Evolutionary conservation across 2,329 filamentous ascomycete species (phyloP).

Genomic region (Xylariaceae sp.): DNA sequence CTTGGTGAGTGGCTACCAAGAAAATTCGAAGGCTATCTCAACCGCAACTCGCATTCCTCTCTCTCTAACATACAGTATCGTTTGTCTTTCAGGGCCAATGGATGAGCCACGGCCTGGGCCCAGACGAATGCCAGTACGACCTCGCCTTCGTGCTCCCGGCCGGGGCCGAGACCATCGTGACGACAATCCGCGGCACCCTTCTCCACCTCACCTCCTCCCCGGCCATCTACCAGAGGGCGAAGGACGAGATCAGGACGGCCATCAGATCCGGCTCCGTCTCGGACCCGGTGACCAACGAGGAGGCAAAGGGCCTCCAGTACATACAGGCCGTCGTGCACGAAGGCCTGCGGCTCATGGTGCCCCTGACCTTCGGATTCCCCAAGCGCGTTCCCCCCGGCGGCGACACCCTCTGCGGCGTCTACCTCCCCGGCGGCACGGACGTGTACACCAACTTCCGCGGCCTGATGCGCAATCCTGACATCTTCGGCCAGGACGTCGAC

Average conservation of each 20-base stretch:
- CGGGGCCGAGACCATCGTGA: slow-evolving; percentile 14
- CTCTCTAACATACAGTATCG: too few relatives aligned
- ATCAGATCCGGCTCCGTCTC: slow-evolving; percentile 14
- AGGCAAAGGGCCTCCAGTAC: slow-evolving; percentile 12
- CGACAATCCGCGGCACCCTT: slow-evolving; percentile 14
- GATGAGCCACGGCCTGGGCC: slow-evolving; percentile 5
- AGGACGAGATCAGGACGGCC: slow-evolving; percentile 13
- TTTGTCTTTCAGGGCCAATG: slow-evolving; percentile 4
- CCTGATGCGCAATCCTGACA: slow-evolving; percentile 9
- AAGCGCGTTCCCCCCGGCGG: slow-evolving; percentile 9
- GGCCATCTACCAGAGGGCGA: slow-evolving; percentile 10
- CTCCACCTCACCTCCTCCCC: slow-evolving; percentile 17
- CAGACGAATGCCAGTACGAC: slow-evolving; percentile 9
- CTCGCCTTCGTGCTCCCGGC: slow-evolving; percentile 13
- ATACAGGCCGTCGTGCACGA: slow-evolving; percentile 11
- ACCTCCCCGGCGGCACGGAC: slow-evolving; percentile 9
- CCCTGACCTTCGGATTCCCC: slow-evolving; percentile 11
- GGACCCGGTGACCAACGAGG: slow-evolving; percentile 15
- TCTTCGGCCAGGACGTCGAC: slow-evolving; percentile 9
- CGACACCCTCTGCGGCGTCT: slow-evolving; percentile 12
- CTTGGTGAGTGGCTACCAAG: slow-evolving; percentile 1
- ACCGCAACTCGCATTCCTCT: too few relatives aligned
- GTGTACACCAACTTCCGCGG: slow-evolving; percentile 7
- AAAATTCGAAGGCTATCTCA: too few relatives aligned
- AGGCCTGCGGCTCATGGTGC: slow-evolving; percentile 9